Conservation (phyloP, 2,329 filamentous ascomycete genomes). For the Teratosphaeriaceae sp. region DNA sequence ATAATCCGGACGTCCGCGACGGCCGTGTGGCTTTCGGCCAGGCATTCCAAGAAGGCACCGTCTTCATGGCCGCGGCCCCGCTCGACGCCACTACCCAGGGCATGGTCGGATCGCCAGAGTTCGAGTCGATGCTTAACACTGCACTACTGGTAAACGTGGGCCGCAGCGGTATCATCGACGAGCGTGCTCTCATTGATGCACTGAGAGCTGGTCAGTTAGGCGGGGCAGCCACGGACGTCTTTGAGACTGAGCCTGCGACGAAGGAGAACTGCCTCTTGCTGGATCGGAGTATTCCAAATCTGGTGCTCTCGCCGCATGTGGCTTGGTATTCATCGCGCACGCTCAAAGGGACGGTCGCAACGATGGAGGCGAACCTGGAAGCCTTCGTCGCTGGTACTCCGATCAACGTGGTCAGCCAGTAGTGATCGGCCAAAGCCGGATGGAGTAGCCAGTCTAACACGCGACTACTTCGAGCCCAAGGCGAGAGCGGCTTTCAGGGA, state of each 20-base stretch:
- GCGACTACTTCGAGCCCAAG: neutral
- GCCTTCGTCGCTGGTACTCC: slow-evolving; percentile 35
- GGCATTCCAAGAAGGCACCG: slow-evolving; percentile 31
- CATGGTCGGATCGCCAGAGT: slow-evolving; percentile 31
- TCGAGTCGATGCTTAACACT: slow-evolving; percentile 39
- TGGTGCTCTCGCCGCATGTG: slow-evolving; percentile 47
- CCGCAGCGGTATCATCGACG: slow-evolving; percentile 46
- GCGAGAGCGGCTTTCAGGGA: no score
- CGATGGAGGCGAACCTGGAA: slow-evolving; percentile 43
- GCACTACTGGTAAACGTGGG: slow-evolving; percentile 43
- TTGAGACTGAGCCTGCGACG: slow-evolving; percentile 40
- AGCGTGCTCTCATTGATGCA: slow-evolving; percentile 40
- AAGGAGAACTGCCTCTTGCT: slow-evolving; percentile 39
- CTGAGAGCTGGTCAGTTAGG: slow-evolving; percentile 39
- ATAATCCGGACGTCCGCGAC: slow-evolving; percentile 20
- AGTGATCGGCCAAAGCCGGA: neutral
- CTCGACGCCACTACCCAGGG: slow-evolving; percentile 14
- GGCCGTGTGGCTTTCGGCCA: slow-evolving; percentile 32
- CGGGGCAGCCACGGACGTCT: slow-evolving; percentile 47
- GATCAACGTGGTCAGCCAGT: slow-evolving; percentile 31
- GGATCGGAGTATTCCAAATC: slow-evolving; percentile 40
- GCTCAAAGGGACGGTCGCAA: slow-evolving; percentile 38
- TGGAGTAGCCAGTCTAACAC: neutral
- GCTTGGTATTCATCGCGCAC: slow-evolving; percentile 48
- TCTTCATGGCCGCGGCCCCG: slow-evolving; percentile 30